Conservation (phyloP, 352 stramenopile genomes). For the Phytophthora sp. region DNA sequence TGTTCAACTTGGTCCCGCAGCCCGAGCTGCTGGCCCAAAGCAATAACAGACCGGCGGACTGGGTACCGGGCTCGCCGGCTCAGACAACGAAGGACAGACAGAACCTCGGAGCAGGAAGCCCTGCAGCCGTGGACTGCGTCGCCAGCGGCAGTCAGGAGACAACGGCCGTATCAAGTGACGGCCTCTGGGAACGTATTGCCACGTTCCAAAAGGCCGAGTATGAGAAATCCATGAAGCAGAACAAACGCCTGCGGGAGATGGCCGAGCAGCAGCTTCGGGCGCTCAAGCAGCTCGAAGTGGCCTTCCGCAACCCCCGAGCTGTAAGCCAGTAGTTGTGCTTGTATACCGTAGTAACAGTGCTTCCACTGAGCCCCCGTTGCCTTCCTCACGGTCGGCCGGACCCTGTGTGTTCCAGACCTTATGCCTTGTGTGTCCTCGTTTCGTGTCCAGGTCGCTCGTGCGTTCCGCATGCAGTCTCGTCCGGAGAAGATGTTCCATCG, state of each 20-base stretch:
- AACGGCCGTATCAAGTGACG: conserved; percentile 7
- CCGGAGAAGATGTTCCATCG: conserved; percentile 14
- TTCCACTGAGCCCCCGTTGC: conserved; percentile 11
- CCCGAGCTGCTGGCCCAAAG: conserved; percentile 15
- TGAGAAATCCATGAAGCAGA: conserved; percentile 34
- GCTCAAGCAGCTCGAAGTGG: conserved; percentile 38
- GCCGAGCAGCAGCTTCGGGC: conserved; percentile 45
- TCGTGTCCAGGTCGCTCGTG: background rate
- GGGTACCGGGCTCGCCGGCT: conserved; percentile 13
- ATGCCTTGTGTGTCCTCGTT: conserved; percentile 3
- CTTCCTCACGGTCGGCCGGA: background rate
- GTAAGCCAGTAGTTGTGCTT: conserved; percentile 31
- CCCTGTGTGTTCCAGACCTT: conserved; percentile 10
- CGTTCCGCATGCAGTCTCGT: background rate
- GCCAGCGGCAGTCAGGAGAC: background rate
- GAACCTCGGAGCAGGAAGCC: conserved; percentile 8
- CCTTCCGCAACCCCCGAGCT: conserved; percentile 33
- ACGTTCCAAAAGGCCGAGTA: conserved; percentile 36
- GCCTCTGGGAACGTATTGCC: conserved; percentile 41
- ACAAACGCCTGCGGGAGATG: conserved; percentile 35
- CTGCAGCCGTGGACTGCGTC: conserved; percentile 16
- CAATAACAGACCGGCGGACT: conserved; percentile 9
- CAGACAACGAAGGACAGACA: conserved; percentile 12
- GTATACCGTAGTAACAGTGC: conserved; percentile 32
- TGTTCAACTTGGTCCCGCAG: conserved; percentile 35